Percentiles rank a stretch among this genome's conserved stretches.
Conservation (phyloP, 495 filamentous ascomycete genomes). For the Podospora pseudopauciseta region DNA sequence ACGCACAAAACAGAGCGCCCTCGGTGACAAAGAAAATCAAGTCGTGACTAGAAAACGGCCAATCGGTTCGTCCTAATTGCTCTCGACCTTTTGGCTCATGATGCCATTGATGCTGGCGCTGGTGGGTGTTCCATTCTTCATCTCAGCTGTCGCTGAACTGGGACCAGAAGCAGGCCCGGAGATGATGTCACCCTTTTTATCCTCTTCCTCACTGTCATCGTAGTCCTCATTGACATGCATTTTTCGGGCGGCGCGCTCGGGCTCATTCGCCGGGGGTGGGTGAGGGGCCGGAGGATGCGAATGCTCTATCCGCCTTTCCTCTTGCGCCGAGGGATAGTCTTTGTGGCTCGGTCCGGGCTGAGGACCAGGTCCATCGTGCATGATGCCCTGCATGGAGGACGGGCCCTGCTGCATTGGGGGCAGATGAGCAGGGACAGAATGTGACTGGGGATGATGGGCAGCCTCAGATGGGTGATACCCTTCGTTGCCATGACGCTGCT, state of each 20-base stretch:
- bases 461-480: slow-evolving; percentile 87
- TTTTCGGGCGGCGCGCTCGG: slow-evolving; percentile 82
- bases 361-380: slow-evolving; percentile 46
- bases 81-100: slow-evolving; percentile 44
- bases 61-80: slow-evolving; percentile 15
- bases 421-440: slow-evolving; percentile 65
- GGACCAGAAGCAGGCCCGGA: slow-evolving; percentile 32
- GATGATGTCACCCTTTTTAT: slow-evolving; percentile 54
- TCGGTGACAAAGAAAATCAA: slow-evolving; percentile 23
- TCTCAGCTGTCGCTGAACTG: slow-evolving; percentile 33
- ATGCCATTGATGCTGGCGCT: slow-evolving; percentile 45
- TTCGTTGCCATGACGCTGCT: slow-evolving; percentile 67
- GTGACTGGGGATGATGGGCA: slow-evolving; percentile 74
- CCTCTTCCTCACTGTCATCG: slow-evolving; percentile 85
- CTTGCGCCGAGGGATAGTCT: slow-evolving; percentile 53
- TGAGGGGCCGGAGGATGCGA: slow-evolving; percentile 48
- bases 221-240: slow-evolving; percentile 98
- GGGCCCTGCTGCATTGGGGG: slow-evolving; percentile 62
- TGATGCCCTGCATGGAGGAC: slow-evolving; percentile 55
- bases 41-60: not conserved
- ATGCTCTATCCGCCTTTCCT: slow-evolving; percentile 47
- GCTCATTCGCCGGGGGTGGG: slow-evolving; percentile 50
- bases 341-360: slow-evolving; percentile 57
- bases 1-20: not conserved
- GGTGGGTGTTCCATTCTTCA: slow-evolving; percentile 46